Base-by-base conservation (phyloP, 108 stramenopile species). In the Cyclostephanos invisitatus region DNA sequence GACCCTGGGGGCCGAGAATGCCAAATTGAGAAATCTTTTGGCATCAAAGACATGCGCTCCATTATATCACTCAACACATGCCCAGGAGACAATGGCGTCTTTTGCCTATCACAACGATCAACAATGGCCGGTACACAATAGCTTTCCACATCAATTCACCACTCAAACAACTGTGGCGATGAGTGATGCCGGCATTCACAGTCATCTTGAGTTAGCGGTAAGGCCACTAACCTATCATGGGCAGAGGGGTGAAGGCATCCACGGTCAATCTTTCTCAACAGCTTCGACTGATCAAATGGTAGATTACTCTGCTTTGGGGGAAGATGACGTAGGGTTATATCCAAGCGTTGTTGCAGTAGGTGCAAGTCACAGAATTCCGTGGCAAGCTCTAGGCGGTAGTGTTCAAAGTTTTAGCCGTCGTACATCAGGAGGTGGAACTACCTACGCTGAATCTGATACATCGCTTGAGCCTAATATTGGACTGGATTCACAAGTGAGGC, bases 161-260 rank as follows among this genome's bases (percentile, higher is more conserved):
- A 56, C 81, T 27, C 68, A 64, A 38, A 67, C 82, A 5, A 68
- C 79, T 53, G 87, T 84, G 38, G 85, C 92, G 15, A 91, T 90
- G 92, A 93, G 92, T 82, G 92, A 93, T 78, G 87, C 90, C 29
- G 92, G 92, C 14, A 67, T 86, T 59, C 88, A 87, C 62, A 69
- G 88, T 15, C 44, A 46, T 46, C 44, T 15, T 46, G 44, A 46
- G 44, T 46, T 46, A 46, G 44, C 44, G 44, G 44, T 15, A 46
- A 46, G 12, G 14, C 44, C 44, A 46, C 14, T 15, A 46, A 14
- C 44, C 15, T 46, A 15, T 14, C 44, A 15, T 46, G 44, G 44
- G 17, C 44, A 46, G 44, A 46, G 12, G 44, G 15, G 44, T 14
- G 44, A 46, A 46, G 44, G 44, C 12, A 15, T 46, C 44, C 44